phyloP scores from a whole-genome alignment of 345 rosid genomes.

The Pistacia integerrima region DNA sequence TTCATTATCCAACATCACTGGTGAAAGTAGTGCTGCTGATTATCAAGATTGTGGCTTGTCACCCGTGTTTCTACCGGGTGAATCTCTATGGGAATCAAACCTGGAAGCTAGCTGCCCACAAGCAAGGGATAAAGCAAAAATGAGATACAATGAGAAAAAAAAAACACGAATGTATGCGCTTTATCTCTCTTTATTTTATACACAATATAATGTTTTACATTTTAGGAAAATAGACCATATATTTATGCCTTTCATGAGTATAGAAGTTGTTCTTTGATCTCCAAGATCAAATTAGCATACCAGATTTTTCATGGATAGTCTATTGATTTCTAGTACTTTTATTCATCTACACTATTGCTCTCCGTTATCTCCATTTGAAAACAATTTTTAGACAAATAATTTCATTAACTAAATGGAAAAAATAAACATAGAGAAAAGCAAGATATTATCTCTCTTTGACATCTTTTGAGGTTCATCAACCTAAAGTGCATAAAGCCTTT shows the following conservation, averaged over 20 bases:
- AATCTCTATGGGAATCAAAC: conserved; percentile 80
- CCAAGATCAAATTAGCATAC: background rate
- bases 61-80: conserved; percentile 50
- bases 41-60: conserved; percentile 71
- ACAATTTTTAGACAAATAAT: background rate
- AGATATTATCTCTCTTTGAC: background rate
- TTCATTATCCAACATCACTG: conserved; percentile 57
- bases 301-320: background rate
- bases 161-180: conserved; percentile 58
- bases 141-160: conserved; percentile 85
- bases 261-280: background rate
- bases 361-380: background rate
- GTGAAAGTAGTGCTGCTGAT: conserved; percentile 63
- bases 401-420: background rate
- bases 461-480: background rate
- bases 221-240: too few relatives aligned
- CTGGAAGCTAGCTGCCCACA: conserved; percentile 60
- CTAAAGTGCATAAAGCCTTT: background rate
- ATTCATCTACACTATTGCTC: background rate
- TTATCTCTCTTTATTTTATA: background rate
- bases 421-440: background rate
- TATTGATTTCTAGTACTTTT: background rate
- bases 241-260: background rate
- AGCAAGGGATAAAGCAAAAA: conserved; percentile 75
- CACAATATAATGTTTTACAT: background rate